These are phyloP conservation scores for Paraconiothyrium sp. DNA, from an alignment of 2,329 filamentous ascomycete species.

Conservation along the genomic window DNA sequence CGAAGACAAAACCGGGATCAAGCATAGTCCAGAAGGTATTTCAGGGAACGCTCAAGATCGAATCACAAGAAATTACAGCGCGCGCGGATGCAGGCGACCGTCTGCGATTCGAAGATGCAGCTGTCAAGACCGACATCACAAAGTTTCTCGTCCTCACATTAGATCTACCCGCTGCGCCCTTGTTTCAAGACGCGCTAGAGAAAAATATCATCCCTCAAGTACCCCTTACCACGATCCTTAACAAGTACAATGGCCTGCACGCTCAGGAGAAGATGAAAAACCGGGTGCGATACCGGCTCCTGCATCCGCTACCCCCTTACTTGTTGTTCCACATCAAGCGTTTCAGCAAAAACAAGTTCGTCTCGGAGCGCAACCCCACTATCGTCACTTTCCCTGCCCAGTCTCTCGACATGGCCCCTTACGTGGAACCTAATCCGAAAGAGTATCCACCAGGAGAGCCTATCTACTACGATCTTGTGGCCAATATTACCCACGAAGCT, in stretches of 20 bases:
- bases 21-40: constrained; percentile 93
- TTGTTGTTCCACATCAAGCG: constrained; percentile 96
- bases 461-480: constrained; percentile 93
- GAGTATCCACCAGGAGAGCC: constrained; percentile 78
- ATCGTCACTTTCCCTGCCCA: constrained; percentile 95
- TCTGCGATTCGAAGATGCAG: constrained; percentile 91
- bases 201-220: constrained; percentile 96
- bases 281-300: constrained; percentile 85
- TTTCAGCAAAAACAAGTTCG: constrained; percentile 96
- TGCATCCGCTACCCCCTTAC: constrained; percentile 91
- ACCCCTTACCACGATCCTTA: constrained; percentile 76
- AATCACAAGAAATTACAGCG: constrained; percentile 92
- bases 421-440: constrained; percentile 85
- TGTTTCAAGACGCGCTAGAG: constrained; percentile 95
- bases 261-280: constrained; percentile 90
- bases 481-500: constrained; percentile 90
- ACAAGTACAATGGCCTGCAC: constrained; percentile 90
- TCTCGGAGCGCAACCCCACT: constrained; percentile 93
- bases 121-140: constrained; percentile 78
- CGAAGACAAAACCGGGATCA: constrained; percentile 82
- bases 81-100: constrained; percentile 88
- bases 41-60: constrained; percentile 89
- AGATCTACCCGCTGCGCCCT: constrained; percentile 87
- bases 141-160: constrained; percentile 93
- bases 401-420: constrained; percentile 86